A percentile compares a stretch with the other conserved stretches of the same genome.
Conservation (phyloP, 2,329 filamentous ascomycete species). For the Aquanectria penicillioides region DNA sequence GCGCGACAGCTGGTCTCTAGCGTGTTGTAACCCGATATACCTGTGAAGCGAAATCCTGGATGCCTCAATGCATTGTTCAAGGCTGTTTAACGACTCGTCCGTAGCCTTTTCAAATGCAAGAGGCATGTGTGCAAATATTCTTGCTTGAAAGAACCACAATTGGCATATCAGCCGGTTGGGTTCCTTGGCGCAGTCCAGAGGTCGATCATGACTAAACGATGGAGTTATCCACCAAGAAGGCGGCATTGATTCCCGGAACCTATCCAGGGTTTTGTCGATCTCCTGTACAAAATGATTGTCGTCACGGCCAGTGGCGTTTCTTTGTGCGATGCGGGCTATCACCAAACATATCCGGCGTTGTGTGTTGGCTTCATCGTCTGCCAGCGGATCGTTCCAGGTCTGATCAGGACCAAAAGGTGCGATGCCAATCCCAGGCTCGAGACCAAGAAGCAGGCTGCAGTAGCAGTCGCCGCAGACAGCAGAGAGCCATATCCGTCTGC, state of each 20-base stretch:
- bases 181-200: constrained; percentile 18
- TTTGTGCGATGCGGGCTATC: constrained; percentile 22
- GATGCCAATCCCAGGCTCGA: constrained; percentile 19
- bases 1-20: constrained; percentile 17
- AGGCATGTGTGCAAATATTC: constrained; percentile 18
- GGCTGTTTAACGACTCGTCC: not conserved
- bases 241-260: constrained; percentile 8
- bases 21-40: constrained; percentile 21
- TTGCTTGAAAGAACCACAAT: constrained; percentile 27
- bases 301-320: constrained; percentile 18
- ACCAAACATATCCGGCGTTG: constrained; percentile 22
- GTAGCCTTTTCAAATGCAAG: constrained; percentile 15
- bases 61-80: constrained; percentile 21
- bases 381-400: constrained; percentile 16
- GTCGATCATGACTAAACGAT: constrained; percentile 10
- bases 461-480: constrained; percentile 24
- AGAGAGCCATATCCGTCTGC: constrained; percentile 25
- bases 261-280: constrained; percentile 14
- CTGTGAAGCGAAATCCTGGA: constrained; percentile 24
- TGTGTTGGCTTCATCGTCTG: constrained; percentile 18
- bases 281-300: constrained; percentile 4
- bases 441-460: constrained; percentile 25
- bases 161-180: constrained; percentile 24
- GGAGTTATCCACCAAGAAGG: constrained; percentile 26
- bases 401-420: constrained; percentile 19